phyloP scores from a whole-genome alignment of 78 protist genomes.

The Dictyostelium brefeldianum region DNA sequence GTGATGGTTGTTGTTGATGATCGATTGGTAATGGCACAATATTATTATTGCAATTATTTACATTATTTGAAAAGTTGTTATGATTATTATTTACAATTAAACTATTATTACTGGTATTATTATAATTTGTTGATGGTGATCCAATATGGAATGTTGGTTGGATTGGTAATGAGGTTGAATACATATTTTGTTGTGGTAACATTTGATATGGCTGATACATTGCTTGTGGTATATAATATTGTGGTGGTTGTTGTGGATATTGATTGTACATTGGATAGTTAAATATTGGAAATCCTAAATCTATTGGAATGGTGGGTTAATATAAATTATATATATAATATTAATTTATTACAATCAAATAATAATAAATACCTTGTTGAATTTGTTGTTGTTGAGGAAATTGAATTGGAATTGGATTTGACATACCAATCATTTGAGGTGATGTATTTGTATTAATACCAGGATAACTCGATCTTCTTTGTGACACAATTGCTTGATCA shows the following conservation, averaged over 20 bases:
- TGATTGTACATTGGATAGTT: not conserved
- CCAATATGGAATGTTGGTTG: not conserved
- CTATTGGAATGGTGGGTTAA: no score
- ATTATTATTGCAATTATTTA: not conserved
- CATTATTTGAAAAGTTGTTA: not conserved
- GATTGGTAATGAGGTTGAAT: slow-evolving; percentile 1
- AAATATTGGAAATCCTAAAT: not conserved
- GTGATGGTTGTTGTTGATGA: not conserved
- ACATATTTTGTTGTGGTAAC: not conserved
- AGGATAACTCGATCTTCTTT: not conserved
- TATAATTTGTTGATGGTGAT: not conserved
- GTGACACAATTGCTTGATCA: not conserved
- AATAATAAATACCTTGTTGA: not conserved
- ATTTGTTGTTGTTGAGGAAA: not conserved
- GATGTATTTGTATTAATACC: not conserved
- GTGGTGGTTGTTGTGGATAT: slow-evolving; percentile 1
- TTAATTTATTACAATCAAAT: not conserved
- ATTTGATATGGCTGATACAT: not conserved
- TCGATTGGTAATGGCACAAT: not conserved
- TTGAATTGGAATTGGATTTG: not conserved
- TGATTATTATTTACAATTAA: not conserved
- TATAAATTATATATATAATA: no score
- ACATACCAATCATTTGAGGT: not conserved
- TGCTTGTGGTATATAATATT: not conserved
- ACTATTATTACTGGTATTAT: not conserved